Conservation (phyloP, 371 early-diverging fungal genomes). For the Chytridium lagenaria region DNA sequence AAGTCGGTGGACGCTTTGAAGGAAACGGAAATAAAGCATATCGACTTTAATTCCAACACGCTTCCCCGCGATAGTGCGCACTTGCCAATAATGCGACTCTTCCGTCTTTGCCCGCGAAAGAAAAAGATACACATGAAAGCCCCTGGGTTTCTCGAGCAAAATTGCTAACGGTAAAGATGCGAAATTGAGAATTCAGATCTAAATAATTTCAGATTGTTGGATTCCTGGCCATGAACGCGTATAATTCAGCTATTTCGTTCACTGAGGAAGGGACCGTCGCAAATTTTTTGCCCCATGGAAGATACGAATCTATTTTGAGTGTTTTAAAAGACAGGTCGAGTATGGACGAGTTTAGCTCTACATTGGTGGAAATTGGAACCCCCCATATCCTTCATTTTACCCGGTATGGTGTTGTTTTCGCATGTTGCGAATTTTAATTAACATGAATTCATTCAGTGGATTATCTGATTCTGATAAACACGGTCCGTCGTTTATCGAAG, state of each 20-base stretch:
- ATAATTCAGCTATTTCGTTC: constrained; percentile 61
- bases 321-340: constrained; percentile 8
- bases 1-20: not conserved
- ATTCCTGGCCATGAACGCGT: constrained; percentile 76
- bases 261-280: constrained; percentile 3
- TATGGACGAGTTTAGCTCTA: constrained; percentile 9
- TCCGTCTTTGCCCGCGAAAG: not conserved
- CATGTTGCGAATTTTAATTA: not conserved
- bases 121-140: constrained; percentile 36
- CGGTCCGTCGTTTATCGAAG: not conserved
- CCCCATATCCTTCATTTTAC: constrained; percentile 48
- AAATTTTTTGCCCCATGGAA: not conserved
- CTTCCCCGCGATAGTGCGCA: not conserved
- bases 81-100: not conserved
- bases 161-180: constrained; percentile 52
- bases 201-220: constrained; percentile 41
- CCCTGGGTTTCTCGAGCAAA: constrained; percentile 64
- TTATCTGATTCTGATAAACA: not conserved
- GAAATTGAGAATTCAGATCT: not conserved
- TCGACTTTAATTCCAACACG: not conserved
- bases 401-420: constrained; percentile 14
- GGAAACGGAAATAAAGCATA: not conserved
- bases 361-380: constrained; percentile 68
- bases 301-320: constrained; percentile 9
- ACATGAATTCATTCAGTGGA: not conserved